phyloP scores from a whole-genome alignment of 176 grass and related monocot genomes.

The Oryza glaberrima region DNA sequence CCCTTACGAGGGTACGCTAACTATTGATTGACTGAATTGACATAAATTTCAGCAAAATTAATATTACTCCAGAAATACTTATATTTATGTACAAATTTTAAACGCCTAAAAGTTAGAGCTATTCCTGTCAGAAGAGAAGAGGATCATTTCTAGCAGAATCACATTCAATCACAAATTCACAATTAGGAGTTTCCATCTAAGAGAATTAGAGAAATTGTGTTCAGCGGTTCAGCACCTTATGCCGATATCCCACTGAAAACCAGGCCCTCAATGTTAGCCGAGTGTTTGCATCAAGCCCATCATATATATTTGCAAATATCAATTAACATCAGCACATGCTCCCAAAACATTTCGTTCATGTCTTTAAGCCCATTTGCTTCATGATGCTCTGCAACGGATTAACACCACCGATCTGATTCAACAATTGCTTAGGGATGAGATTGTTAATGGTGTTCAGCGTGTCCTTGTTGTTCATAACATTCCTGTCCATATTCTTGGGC shows the following conservation, averaged over 20 bases:
- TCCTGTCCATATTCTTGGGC: slow-evolving; percentile 68
- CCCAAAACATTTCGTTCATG: slow-evolving; percentile 55
- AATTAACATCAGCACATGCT: slow-evolving; percentile 23
- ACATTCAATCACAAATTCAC: neutral
- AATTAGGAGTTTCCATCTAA: neutral
- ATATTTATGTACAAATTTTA: too few species aligned
- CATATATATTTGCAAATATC: neutral
- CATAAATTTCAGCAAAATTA: too few species aligned
- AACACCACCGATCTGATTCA: slow-evolving; percentile 81
- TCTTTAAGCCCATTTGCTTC: slow-evolving; percentile 73
- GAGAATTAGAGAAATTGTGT: neutral
- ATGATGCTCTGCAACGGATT: slow-evolving; percentile 60
- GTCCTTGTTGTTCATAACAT: slow-evolving; percentile 49
- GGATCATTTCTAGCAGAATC: neutral
- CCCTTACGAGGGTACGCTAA: too few species aligned
- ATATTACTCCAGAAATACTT: too few species aligned
- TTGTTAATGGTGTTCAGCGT: slow-evolving; percentile 55
- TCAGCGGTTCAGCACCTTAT: neutral
- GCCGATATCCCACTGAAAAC: neutral
- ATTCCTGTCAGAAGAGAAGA: too few species aligned
- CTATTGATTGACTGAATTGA: too few species aligned
- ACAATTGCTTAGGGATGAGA: slow-evolving; percentile 60
- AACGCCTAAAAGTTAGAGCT: too few species aligned
- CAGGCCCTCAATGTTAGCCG: neutral
- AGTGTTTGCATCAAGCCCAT: neutral